Conservation (phyloP, 2,329 filamentous ascomycete species). For the Penicillium sp. region DNA sequence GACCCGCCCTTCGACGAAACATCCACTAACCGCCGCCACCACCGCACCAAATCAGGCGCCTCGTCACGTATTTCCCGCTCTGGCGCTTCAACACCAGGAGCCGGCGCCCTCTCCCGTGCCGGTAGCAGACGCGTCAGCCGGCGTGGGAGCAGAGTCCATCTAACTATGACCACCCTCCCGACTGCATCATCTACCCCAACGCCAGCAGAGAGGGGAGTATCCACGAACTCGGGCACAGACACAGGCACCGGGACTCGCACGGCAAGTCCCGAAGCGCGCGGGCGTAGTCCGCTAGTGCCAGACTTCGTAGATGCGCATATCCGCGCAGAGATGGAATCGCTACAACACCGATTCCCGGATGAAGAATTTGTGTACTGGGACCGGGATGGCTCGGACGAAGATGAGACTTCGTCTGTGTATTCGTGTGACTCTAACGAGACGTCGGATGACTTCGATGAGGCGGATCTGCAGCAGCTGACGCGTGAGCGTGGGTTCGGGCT, state of each 20-base stretch:
- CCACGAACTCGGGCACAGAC: neutral
- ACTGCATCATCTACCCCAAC: constrained; percentile 4
- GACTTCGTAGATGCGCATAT: constrained; percentile 52
- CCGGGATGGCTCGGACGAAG: constrained; percentile 6
- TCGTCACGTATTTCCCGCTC: constrained; percentile 32
- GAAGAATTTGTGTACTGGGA: constrained; percentile 19
- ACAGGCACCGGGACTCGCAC: constrained; percentile 1
- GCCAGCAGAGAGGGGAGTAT: neutral
- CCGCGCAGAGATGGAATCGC: constrained; percentile 39
- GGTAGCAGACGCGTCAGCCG: constrained; percentile 34
- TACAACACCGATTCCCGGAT: constrained; percentile 25
- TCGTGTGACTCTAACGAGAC: constrained; percentile 24
- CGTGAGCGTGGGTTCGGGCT: constrained; percentile 54
- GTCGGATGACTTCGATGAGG: constrained; percentile 48
- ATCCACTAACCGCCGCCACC: constrained; percentile 21
- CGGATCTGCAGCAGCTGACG: constrained; percentile 53
- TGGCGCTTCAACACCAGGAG: constrained; percentile 36
- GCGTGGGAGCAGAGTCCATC: constrained; percentile 24
- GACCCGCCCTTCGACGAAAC: constrained; percentile 36
- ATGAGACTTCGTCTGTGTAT: constrained; percentile 33
- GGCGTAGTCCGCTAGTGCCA: constrained; percentile 33
- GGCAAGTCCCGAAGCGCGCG: constrained; percentile 14
- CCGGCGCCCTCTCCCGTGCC: constrained; percentile 27
- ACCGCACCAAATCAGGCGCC: constrained; percentile 27
- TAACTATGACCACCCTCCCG: constrained; percentile 36